Base-by-base conservation (phyloP, 2,329 filamentous ascomycete genomes). In the Neurospora crassa region DNA sequence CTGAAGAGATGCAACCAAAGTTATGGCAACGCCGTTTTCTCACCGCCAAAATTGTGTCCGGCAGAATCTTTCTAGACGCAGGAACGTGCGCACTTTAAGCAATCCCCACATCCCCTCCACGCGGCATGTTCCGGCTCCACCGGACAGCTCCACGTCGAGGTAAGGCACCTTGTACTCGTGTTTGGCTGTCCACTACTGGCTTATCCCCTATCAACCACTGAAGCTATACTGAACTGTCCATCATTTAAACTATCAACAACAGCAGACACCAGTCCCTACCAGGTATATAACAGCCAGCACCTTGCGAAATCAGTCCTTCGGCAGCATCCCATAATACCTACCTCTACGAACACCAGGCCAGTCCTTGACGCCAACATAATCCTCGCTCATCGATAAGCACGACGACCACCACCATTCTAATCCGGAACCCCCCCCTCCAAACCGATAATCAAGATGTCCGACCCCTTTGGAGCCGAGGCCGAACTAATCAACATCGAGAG, bases 401-500 rank as follows among this genome's bases (percentile, higher is more conserved):
- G 14, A 63, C 29, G 53, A n/a, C 20, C 67, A n/a, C 20, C 68
- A 12, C 11, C 16, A 29, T 45, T 47, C 40, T 40, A 53, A 68
- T 29, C 40, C 14, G 1, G 34, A 45, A 45, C 8, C 10, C 47
- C 10, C 47, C 47, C 29, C 18, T 37, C 41, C 11, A 29, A 53
- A 69, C 24, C 40, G 68, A 43, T 29, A 42, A 72, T 68, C 40
- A 59, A 69, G 71, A 75, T 71, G 67, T 91, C 91, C 89, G 89
- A 91, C 80, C 89, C 89, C 75, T 92, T 90, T 80, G 91, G 89
- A 68, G 86, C 89, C 74, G 89, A 91, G 81, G 89, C 89, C 82
- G 90, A 92, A 83, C 83, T 92, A 77, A 87, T 91, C 80, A 91
- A 90, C 82, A 87, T 91, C 75, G 88, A 91, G 83, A 91, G 88